Evolutionary conservation across 306 rosid species (phyloP).

Genomic region (Abrus precatorius): DNA sequence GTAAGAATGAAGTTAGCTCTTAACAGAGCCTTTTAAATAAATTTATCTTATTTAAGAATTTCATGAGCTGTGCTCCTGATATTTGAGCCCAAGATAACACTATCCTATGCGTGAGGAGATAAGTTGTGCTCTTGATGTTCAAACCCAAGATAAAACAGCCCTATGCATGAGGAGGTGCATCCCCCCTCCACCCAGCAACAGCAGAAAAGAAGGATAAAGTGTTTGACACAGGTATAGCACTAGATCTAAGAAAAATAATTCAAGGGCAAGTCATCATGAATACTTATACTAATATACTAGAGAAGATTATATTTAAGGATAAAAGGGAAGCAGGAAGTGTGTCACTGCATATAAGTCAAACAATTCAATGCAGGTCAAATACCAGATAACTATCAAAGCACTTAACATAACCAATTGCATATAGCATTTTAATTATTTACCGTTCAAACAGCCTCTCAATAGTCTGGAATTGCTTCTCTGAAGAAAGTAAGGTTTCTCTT

Average conservation of each 20-base stretch:
- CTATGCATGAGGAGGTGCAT: not conserved
- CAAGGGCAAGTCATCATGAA: slow-evolving; percentile 12
- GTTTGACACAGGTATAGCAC: slow-evolving; percentile 22
- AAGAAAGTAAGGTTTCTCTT: slow-evolving; percentile 87
- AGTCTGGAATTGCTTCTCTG: slow-evolving; percentile 91
- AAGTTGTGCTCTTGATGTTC: not conserved
- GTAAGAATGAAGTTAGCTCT: not conserved
- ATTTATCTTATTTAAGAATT: not conserved
- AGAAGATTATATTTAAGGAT: slow-evolving; percentile 27
- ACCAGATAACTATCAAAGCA: slow-evolving; percentile 22
- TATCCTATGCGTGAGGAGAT: slow-evolving; percentile 1
- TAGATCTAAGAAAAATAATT: slow-evolving; percentile 17
- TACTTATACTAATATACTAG: not conserved
- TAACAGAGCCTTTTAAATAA: not conserved
- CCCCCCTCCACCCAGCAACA: not conserved
- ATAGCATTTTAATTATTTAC: slow-evolving; percentile 54
- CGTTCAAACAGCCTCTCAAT: slow-evolving; percentile 89
- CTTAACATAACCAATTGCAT: slow-evolving; percentile 3
- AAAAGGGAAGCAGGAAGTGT: slow-evolving; percentile 26
- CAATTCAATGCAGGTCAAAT: slow-evolving; percentile 22
- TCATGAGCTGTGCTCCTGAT: slow-evolving; percentile 1
- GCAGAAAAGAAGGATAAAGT: not conserved
- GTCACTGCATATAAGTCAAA: slow-evolving; percentile 26
- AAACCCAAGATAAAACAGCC: not conserved
- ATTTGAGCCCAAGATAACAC: not conserved